Conservation (phyloP, 2,329 filamentous ascomycete species). For the Cercospora brassicicola region DNA sequence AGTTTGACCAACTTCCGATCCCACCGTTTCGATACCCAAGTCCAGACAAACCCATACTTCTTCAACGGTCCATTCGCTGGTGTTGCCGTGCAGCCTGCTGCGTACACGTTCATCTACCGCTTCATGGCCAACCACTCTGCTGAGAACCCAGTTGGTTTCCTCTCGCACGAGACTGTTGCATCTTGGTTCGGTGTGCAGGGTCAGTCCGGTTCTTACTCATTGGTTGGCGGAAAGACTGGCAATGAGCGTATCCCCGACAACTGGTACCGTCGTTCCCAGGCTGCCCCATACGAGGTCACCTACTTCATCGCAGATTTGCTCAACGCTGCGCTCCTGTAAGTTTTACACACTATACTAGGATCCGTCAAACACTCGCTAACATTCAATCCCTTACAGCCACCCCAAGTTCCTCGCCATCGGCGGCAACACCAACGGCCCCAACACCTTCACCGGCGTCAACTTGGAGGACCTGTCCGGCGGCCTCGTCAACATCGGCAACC, state of each 20-base stretch:
- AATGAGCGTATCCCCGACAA: constrained; percentile 33
- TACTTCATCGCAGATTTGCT: constrained; percentile 33
- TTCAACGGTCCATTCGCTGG: constrained; percentile 38
- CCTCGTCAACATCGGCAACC: constrained; percentile 24
- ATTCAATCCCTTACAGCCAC: constrained; percentile 21
- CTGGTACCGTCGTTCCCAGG: constrained; percentile 36
- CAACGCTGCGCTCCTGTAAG: constrained; percentile 16
- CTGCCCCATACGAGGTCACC: constrained; percentile 37
- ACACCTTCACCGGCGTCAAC: constrained; percentile 31
- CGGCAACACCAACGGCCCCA: constrained; percentile 33
- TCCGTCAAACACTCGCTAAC: not conserved
- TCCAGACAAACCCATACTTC: constrained; percentile 31
- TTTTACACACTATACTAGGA: not conserved
- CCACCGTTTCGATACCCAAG: constrained; percentile 26
- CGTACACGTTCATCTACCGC: constrained; percentile 37
- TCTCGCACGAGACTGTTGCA: constrained; percentile 26
- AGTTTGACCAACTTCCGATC: constrained; percentile 24
- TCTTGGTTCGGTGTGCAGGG: constrained; percentile 32
- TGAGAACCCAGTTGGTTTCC: constrained; percentile 26
- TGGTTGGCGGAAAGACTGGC: constrained; percentile 21
- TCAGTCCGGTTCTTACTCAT: constrained; percentile 25
- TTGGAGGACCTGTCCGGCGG: constrained; percentile 34
- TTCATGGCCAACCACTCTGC: constrained; percentile 37
- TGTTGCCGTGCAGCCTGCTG: constrained; percentile 33
- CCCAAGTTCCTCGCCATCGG: constrained; percentile 40